A percentile compares a stretch with the other conserved stretches of the same genome.
phyloP scores from a whole-genome alignment of 2,329 filamentous ascomycete genomes.

The Alternaria angustiovoidea region DNA sequence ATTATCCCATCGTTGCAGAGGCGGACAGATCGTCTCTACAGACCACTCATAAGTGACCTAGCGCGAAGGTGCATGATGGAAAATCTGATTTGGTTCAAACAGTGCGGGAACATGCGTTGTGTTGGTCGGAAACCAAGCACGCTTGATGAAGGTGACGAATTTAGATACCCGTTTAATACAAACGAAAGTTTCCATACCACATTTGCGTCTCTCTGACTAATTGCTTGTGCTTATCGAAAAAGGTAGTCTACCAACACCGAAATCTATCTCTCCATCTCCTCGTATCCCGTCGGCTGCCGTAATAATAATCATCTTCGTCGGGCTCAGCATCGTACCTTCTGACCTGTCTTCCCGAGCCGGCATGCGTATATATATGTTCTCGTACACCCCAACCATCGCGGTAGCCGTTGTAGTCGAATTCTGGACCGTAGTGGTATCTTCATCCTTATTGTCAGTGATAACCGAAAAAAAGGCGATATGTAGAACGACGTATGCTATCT shows the following conservation, averaged over 20 bases:
- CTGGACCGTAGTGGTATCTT: neutral
- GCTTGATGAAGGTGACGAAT: constrained; percentile 9
- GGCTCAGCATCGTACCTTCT: neutral
- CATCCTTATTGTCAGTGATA: neutral
- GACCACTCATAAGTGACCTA: neutral
- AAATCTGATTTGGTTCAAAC: neutral
- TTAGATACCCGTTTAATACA: constrained; percentile 23
- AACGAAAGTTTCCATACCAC: neutral
- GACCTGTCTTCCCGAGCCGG: neutral
- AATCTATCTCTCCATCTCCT: neutral
- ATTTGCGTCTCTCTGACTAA: neutral
- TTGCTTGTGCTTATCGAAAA: too few species aligned
- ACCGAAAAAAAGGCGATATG: neutral
- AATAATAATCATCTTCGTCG: neutral
- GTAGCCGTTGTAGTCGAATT: neutral
- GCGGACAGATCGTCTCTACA: neutral
- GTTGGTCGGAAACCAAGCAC: neutral
- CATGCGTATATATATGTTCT: neutral
- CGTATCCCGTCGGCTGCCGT: neutral
- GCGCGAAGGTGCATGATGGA: neutral
- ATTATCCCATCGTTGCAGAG: neutral
- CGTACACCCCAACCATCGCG: neutral
- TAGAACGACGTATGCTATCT: neutral
- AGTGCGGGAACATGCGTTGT: neutral
- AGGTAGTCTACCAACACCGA: neutral